These are phyloP conservation scores for Phytophthora ohioensis DNA, from an alignment of 352 stramenopile species.

Conservation along the genomic window DNA sequence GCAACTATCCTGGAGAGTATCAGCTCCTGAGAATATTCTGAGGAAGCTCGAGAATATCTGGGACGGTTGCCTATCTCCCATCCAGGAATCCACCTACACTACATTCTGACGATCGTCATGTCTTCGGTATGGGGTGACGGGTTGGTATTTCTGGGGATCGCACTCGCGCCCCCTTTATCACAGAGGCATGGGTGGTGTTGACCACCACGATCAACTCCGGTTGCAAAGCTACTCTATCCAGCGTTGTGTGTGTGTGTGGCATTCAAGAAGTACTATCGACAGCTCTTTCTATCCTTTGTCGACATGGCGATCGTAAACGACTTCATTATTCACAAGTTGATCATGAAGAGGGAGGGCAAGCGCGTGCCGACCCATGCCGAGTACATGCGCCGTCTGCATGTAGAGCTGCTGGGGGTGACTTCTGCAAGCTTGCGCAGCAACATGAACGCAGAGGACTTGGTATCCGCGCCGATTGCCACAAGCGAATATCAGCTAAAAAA, in stretches of 20 bases:
- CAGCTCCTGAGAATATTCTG: no score
- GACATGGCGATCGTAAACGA: background rate
- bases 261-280: conserved; percentile 29
- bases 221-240: no score
- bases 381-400: background rate
- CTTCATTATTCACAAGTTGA: background rate
- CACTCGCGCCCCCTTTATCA: no score
- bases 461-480: background rate
- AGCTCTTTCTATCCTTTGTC: conserved; percentile 17
- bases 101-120: no score
- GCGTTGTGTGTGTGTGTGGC: no score
- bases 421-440: background rate
- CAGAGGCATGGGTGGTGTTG: background rate
- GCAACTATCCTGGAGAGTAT: no score
- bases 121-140: no score
- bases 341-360: background rate
- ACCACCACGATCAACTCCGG: background rate
- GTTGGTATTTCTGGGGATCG: no score
- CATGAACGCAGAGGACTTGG: background rate
- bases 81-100: no score
- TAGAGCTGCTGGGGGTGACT: background rate
- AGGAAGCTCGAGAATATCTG: no score
- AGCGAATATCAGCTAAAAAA: conserved; percentile 4
- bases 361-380: background rate
- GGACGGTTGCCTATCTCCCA: no score